phyloP scores from a whole-genome alignment of 257 asterid species.

The Echites panduratus region DNA sequence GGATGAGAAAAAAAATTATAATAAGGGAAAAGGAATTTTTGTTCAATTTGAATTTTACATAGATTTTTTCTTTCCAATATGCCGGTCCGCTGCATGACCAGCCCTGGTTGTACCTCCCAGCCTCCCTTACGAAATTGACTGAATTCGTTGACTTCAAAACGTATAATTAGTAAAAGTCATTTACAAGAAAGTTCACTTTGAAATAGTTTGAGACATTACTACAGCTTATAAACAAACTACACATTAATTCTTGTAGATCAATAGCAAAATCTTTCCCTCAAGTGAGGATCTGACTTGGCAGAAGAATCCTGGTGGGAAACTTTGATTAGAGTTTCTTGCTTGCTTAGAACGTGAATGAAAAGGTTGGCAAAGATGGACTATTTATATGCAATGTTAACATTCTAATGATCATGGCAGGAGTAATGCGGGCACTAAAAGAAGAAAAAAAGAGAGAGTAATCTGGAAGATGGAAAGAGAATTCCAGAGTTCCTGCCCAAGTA shows the following conservation, averaged over 20 bases:
- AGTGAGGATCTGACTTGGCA: no score
- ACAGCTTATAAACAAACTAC: no score
- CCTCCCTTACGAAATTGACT: background rate
- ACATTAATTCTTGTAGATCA: no score
- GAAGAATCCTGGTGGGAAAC: no score
- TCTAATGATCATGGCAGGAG: background rate
- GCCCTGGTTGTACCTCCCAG: background rate
- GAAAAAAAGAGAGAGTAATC: no score
- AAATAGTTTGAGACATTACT: no score
- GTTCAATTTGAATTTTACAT: background rate
- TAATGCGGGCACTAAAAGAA: no score
- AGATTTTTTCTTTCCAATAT: no score
- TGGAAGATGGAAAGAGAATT: no score
- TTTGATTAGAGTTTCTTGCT: background rate
- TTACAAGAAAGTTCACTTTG: no score
- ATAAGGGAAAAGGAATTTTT: background rate
- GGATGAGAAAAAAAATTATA: background rate
- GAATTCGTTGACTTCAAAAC: background rate
- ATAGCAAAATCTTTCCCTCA: no score
- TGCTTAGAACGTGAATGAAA: background rate
- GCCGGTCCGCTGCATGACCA: background rate
- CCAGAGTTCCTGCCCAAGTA: no score
- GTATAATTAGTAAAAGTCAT: background rate
- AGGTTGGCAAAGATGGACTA: background rate
- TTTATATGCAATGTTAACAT: conserved; percentile 3